Evolutionary conservation across 2,329 filamentous ascomycete species (phyloP).

Genomic region (Helotiales sp.): DNA sequence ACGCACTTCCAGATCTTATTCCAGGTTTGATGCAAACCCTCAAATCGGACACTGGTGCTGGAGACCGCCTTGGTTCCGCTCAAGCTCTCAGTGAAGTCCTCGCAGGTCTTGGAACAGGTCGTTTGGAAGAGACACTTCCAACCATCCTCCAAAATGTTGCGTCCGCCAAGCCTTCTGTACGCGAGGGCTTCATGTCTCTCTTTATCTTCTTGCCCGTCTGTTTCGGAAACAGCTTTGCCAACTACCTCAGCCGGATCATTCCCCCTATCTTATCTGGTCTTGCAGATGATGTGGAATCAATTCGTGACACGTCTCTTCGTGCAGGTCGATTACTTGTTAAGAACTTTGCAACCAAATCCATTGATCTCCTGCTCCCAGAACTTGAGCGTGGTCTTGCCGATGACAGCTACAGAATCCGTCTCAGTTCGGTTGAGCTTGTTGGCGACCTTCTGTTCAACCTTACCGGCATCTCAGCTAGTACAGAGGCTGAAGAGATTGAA

Average conservation of each 20-base stretch:
- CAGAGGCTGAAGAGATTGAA: constrained; percentile 80
- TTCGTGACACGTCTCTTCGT: constrained; percentile 93
- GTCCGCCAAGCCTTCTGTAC: constrained; percentile 85
- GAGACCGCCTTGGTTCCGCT: constrained; percentile 92
- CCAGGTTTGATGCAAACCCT: constrained; percentile 97
- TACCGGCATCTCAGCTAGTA: constrained; percentile 86
- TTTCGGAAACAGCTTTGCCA: constrained; percentile 97
- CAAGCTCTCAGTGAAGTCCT: constrained; percentile 97
- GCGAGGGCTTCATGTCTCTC: constrained; percentile 98
- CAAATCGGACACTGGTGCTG: constrained; percentile 95
- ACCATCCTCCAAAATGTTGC: constrained; percentile 96
- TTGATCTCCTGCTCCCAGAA: constrained; percentile 92
- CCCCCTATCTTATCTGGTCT: constrained; percentile 92
- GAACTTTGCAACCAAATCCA: constrained; percentile 94
- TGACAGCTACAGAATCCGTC: constrained; percentile 94
- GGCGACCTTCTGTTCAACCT: constrained; percentile 97
- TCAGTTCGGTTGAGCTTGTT: constrained; percentile 97
- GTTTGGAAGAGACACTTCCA: constrained; percentile 92
- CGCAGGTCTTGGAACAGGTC: constrained; percentile 88
- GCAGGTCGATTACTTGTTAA: constrained; percentile 95
- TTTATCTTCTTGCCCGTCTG: constrained; percentile 99
- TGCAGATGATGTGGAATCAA: constrained; percentile 94
- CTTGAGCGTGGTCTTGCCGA: constrained; percentile 96
- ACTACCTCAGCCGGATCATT: constrained; percentile 93
- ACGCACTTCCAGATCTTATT: constrained; percentile 94